phyloP scores from a whole-genome alignment of 257 asterid species.

The Solanum chilense region DNA sequence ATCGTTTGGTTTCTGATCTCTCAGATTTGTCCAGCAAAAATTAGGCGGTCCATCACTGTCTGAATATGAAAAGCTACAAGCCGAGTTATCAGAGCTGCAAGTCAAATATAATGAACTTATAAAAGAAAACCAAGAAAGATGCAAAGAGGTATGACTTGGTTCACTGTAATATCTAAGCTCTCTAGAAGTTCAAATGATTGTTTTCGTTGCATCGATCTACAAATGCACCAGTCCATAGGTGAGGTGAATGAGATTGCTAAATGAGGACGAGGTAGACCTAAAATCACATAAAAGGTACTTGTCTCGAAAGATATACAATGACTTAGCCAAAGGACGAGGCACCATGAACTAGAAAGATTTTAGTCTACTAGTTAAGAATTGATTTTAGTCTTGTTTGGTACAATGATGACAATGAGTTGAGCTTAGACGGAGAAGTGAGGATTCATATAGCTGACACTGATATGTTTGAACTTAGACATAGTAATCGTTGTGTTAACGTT shows the following conservation, averaged over 20 bases:
- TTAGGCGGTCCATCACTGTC: slow-evolving; percentile 78
- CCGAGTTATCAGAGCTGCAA: slow-evolving; percentile 62
- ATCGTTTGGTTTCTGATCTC: background rate
- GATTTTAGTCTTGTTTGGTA: background rate
- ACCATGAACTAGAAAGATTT: background rate
- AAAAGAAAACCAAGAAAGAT: slow-evolving; percentile 57
- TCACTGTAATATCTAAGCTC: background rate
- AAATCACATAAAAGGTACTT: background rate
- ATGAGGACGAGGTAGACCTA: background rate
- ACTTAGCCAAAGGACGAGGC: background rate
- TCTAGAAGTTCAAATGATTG: background rate
- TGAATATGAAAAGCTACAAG: slow-evolving; percentile 77
- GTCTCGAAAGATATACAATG: background rate
- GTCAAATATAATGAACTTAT: slow-evolving; percentile 47
- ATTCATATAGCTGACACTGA: background rate
- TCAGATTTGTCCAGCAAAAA: slow-evolving; percentile 84
- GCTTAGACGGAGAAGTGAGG: background rate
- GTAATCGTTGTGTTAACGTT: background rate
- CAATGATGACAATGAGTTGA: background rate
- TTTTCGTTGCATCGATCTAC: background rate
- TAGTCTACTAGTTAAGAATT: background rate
- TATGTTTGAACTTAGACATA: background rate
- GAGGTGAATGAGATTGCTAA: background rate
- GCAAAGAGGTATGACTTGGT: slow-evolving; percentile 45
- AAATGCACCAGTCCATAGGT: background rate